These are phyloP conservation scores for Colletotrichum tofieldiae DNA, from an alignment of 2,329 filamentous ascomycete species.

Conservation along the genomic window DNA sequence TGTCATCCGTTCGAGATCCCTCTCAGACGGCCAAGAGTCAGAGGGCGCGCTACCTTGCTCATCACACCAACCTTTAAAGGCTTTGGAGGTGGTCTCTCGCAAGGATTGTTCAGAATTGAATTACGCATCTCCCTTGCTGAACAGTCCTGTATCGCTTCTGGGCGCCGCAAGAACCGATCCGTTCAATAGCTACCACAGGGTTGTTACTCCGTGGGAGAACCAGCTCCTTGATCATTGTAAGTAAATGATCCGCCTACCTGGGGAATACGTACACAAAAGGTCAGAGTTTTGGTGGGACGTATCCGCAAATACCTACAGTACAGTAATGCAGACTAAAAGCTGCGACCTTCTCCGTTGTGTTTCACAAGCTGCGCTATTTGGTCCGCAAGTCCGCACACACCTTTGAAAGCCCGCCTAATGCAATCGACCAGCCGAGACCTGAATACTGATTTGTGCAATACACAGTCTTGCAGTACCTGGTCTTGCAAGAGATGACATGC, in stretches of 20 bases:
- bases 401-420: not conserved
- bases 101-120: not conserved
- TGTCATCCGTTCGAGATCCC: not conserved
- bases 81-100: not conserved
- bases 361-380: not conserved
- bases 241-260: not conserved
- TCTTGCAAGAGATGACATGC: conserved; percentile 24
- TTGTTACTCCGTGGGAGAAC: conserved; percentile 26
- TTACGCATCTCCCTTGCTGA: not conserved
- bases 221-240: conserved; percentile 44
- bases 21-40: not conserved
- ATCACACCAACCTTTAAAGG: not conserved
- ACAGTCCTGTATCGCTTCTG: not conserved
- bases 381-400: no score
- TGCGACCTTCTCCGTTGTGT: not conserved
- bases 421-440: not conserved
- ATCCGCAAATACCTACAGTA: not conserved
- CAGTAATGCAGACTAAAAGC: not conserved
- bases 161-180: conserved; percentile 39
- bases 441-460: not conserved
- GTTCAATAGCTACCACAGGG: conserved; percentile 34
- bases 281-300: not conserved
- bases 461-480: conserved; percentile 15
- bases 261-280: no score
- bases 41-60: not conserved